A percentile compares a stretch with the other conserved stretches of the same genome.
phyloP scores from a whole-genome alignment of 2,329 filamentous ascomycete species.

The Fusarium penzigii region DNA sequence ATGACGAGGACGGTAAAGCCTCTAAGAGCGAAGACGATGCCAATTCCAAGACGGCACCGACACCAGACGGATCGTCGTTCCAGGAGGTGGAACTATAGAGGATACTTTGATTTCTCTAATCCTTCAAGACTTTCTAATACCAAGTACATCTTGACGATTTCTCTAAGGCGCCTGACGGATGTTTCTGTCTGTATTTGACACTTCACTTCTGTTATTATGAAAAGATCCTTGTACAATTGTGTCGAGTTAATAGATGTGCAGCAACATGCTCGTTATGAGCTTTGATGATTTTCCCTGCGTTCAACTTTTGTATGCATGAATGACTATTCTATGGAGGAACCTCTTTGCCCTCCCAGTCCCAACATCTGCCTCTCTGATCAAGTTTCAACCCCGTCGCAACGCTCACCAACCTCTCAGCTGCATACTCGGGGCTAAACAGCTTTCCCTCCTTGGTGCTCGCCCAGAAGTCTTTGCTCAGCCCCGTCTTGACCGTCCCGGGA shows the following conservation, averaged over 20 bases:
- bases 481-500: conserved; percentile 79
- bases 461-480: conserved; percentile 74
- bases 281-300: not conserved
- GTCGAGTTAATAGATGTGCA: conserved; percentile 8
- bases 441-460: conserved; percentile 58
- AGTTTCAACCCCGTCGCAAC: conserved; percentile 54
- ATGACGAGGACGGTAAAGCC: conserved; percentile 32
- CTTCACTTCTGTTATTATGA: conserved; percentile 3
- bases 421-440: conserved; percentile 67
- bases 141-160: conserved; percentile 5
- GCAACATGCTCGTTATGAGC: conserved; percentile 21
- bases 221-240: conserved; percentile 14
- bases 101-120: conserved; percentile 1
- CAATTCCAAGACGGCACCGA: conserved; percentile 44
- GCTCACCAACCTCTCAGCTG: conserved; percentile 63
- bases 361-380: conserved; percentile 62
- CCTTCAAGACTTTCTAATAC: conserved; percentile 3
- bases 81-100: conserved; percentile 62
- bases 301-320: not conserved
- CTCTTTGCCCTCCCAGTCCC: conserved; percentile 70
- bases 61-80: conserved; percentile 61
- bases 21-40: conserved; percentile 36
- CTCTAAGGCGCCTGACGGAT: conserved; percentile 1
- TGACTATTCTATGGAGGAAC: conserved; percentile 19
- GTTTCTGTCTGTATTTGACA: not conserved